These are phyloP conservation scores for Glycine latifolia DNA, from an alignment of 306 rosid species.

Conservation along the genomic window DNA sequence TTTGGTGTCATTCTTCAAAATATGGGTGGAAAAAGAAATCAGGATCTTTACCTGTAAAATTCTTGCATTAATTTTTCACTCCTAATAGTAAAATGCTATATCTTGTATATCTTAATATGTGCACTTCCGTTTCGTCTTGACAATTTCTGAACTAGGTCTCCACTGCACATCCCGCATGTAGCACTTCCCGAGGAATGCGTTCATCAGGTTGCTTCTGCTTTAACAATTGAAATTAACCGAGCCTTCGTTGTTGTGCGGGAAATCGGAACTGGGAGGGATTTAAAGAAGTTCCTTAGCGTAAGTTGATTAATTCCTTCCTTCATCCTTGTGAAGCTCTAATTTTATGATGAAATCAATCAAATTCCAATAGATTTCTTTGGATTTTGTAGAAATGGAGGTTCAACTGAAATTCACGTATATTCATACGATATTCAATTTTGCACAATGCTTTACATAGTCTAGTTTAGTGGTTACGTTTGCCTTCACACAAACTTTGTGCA, in stretches of 20 bases:
- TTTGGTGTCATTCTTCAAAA: too few relatives aligned
- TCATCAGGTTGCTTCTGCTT: slow-evolving; percentile 57
- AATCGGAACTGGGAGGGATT: slow-evolving; percentile 74
- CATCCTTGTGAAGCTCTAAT: slow-evolving; percentile 12
- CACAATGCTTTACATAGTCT: neutral
- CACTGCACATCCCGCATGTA: slow-evolving; percentile 69
- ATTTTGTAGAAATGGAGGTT: too few relatives aligned
- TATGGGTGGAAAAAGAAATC: too few relatives aligned
- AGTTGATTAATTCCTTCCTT: slow-evolving; percentile 46
- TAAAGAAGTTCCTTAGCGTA: slow-evolving; percentile 76
- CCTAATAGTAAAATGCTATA: neutral
- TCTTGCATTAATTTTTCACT: too few relatives aligned
- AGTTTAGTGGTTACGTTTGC: neutral
- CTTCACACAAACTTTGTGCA: neutral
- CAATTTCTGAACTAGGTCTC: slow-evolving; percentile 57
- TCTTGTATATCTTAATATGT: neutral
- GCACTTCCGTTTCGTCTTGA: slow-evolving; percentile 38
- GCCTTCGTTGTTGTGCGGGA: slow-evolving; percentile 59
- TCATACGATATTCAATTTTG: too few relatives aligned
- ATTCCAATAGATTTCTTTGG: too few relatives aligned
- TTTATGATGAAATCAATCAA: neutral
- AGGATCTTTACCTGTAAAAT: too few relatives aligned
- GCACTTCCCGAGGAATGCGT: slow-evolving; percentile 60
- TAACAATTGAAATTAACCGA: slow-evolving; percentile 65
- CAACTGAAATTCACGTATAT: too few relatives aligned